Percentiles rank a stretch among this genome's conserved stretches.
phyloP scores from a whole-genome alignment of 768 basidiomycete species.

The Hygrophorus pudorinus region DNA sequence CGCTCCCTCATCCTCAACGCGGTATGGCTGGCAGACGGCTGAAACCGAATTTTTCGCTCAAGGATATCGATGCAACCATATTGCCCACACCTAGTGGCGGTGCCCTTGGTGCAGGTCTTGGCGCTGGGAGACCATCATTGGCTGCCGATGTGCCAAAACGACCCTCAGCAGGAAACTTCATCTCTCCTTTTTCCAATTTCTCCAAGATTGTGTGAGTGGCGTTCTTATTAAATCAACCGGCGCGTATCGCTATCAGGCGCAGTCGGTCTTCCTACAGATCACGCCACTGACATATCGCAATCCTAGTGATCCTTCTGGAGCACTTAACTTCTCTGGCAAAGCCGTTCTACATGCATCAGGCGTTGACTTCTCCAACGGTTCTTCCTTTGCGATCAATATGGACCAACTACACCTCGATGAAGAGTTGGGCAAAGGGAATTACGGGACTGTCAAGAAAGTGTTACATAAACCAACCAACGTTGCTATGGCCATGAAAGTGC shows the following conservation, averaged over 20 bases:
- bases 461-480: conserved; percentile 91
- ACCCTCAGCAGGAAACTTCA: conserved; percentile 33
- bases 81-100: conserved; percentile 36
- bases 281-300: no score
- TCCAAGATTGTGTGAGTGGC: conserved; percentile 80
- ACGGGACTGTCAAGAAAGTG: conserved; percentile 95
- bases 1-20: conserved; percentile 16
- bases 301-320: conserved; percentile 87
- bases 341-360: conserved; percentile 87
- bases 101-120: conserved; percentile 58
- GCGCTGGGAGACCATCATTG: conserved; percentile 51
- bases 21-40: conserved; percentile 34
- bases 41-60: conserved; percentile 51
- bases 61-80: conserved; percentile 41
- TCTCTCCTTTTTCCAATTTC: conserved; percentile 86
- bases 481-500: conserved; percentile 97
- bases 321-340: conserved; percentile 87
- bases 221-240: conserved; percentile 5
- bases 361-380: conserved; percentile 77
- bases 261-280: no score
- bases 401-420: conserved; percentile 82
- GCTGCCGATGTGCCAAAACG: conserved; percentile 28
- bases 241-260: background rate
- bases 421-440: conserved; percentile 93
- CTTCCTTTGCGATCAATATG: conserved; percentile 93